Evolutionary conservation across 306 rosid species (phyloP).

Genomic region (Gastrolobium villosum): DNA sequence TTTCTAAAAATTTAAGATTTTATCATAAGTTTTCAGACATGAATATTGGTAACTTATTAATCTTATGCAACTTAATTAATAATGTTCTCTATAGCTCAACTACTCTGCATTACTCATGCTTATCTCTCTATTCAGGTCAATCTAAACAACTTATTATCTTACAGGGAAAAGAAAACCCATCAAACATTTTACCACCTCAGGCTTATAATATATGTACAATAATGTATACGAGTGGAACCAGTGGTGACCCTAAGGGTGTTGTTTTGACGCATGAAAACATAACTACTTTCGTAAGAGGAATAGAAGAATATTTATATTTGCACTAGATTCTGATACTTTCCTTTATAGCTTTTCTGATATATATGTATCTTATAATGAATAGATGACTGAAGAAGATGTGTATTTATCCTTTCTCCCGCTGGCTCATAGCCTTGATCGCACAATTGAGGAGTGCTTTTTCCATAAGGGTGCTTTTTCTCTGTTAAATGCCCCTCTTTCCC

Average conservation of each 20-base stretch:
- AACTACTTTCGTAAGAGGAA: conserved; percentile 65
- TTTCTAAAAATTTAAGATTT: background rate
- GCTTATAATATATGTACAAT: conserved; percentile 63
- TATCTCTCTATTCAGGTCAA: background rate
- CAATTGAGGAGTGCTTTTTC: conserved; percentile 84
- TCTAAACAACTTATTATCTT: conserved; percentile 23
- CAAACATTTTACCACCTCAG: conserved; percentile 63
- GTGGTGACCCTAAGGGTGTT: conserved; percentile 93
- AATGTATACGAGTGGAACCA: conserved; percentile 95
- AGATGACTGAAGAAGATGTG: conserved; percentile 85
- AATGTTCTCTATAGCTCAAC: conserved; percentile 6
- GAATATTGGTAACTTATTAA: background rate
- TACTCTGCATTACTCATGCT: background rate
- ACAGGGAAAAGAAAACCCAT: conserved; percentile 81
- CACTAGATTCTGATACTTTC: background rate
- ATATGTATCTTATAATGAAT: conserved; percentile 3
- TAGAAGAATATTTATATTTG: conserved; percentile 48
- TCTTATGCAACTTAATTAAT: background rate
- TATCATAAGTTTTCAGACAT: too few species aligned
- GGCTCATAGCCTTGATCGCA: conserved; percentile 87
- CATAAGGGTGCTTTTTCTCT: conserved; percentile 64
- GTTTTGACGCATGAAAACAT: conserved; percentile 77
- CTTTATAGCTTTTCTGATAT: conserved; percentile 38
- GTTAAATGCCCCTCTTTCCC: background rate
- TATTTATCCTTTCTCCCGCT: conserved; percentile 92